Evolutionary conservation across 129 eudicot genomes (phyloP).

Genomic region (Logfia minima): DNA sequence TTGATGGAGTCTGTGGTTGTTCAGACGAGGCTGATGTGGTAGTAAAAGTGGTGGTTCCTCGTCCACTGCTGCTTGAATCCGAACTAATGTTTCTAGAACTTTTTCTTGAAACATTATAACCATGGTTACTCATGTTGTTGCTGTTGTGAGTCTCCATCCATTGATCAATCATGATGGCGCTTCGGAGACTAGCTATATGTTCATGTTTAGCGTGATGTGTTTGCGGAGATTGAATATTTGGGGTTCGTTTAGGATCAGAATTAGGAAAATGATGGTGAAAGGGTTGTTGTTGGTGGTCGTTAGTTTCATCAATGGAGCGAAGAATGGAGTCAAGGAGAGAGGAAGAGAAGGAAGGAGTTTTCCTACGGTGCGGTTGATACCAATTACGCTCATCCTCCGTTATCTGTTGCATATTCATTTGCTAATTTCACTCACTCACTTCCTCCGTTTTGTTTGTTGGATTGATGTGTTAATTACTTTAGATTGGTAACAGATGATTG

Average conservation of each 20-base stretch:
- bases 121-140: neutral
- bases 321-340: conserved; percentile 82
- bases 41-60: conserved; percentile 32
- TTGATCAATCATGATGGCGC: conserved; percentile 70
- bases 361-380: conserved; percentile 32
- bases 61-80: conserved; percentile 49
- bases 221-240: conserved; percentile 10
- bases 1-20: conserved; percentile 40
- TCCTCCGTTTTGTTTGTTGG: no score
- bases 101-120: conserved; percentile 4
- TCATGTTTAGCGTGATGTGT: conserved; percentile 12
- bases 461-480: no score
- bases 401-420: neutral
- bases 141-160: conserved; percentile 55
- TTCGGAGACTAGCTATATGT: conserved; percentile 55
- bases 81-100: conserved; percentile 28
- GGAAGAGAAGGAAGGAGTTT: conserved; percentile 75
- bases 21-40: conserved; percentile 49
- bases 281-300: conserved; percentile 12
- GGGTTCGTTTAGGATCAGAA: conserved; percentile 24
- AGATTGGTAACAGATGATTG: conserved; percentile 11
- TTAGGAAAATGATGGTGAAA: neutral
- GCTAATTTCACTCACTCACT: neutral
- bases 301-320: conserved; percentile 67
- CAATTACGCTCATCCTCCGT: neutral